A percentile compares a stretch with the other conserved stretches of the same genome.
These are phyloP conservation scores for Phoma sp. DNA, from an alignment of 2,329 filamentous ascomycete genomes.

Conservation along the genomic window DNA sequence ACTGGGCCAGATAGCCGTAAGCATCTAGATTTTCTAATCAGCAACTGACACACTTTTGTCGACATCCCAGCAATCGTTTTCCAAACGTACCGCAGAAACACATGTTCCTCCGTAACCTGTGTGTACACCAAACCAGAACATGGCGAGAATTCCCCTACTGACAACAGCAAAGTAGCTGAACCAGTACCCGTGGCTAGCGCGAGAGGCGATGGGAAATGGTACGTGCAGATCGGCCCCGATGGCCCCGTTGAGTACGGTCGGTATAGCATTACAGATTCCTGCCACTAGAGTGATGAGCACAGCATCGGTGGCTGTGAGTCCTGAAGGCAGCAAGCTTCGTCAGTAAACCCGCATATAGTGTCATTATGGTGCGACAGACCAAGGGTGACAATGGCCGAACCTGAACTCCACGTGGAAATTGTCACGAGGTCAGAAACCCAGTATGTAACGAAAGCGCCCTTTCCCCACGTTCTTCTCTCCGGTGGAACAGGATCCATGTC, in stretches of 20 bases:
- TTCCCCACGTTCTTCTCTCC: neutral
- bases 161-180: neutral
- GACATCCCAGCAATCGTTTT: neutral
- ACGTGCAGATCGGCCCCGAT: neutral
- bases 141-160: neutral
- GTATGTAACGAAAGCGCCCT: neutral
- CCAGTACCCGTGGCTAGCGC: neutral
- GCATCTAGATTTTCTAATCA: neutral
- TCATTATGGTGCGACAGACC: too few relatives aligned
- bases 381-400: neutral
- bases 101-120: neutral
- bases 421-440: neutral
- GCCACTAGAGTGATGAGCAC: neutral
- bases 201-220: neutral
- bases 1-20: neutral
- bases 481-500: neutral
- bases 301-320: neutral
- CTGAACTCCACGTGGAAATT: neutral
- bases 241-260: neutral
- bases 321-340: neutral
- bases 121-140: neutral
- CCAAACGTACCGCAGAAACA: neutral
- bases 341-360: neutral
- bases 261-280: neutral
- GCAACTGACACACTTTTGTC: neutral